These are phyloP conservation scores for Phialemonium atrogriseum DNA, from an alignment of 2,329 filamentous ascomycete species.

Conservation along the genomic window DNA sequence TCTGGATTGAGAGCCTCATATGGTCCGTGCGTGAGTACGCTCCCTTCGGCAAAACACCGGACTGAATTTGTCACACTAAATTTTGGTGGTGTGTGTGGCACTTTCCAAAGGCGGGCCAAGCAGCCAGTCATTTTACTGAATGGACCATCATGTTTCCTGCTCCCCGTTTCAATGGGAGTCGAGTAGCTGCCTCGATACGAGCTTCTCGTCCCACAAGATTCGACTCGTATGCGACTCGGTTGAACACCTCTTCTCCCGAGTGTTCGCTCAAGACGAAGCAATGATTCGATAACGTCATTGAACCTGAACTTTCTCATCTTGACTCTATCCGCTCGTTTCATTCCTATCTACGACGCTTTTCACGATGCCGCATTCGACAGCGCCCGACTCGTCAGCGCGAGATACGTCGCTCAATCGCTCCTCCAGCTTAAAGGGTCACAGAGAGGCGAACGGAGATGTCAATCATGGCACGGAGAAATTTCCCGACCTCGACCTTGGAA, in stretches of 20 bases:
- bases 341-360: not conserved
- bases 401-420: slow-evolving; percentile 23
- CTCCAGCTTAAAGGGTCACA: slow-evolving; percentile 18
- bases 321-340: slow-evolving; percentile 1
- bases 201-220: slow-evolving; percentile 2
- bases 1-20: too few species aligned
- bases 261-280: too few species aligned
- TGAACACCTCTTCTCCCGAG: not conserved
- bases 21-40: too few species aligned
- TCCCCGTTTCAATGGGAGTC: slow-evolving; percentile 1
- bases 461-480: slow-evolving; percentile 44
- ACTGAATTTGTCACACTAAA: too few species aligned
- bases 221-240: not conserved
- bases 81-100: too few species aligned
- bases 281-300: not conserved
- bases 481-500: slow-evolving; percentile 40
- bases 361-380: slow-evolving; percentile 32
- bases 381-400: slow-evolving; percentile 20
- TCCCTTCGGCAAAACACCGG: too few species aligned
- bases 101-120: too few species aligned
- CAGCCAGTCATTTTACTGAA: slow-evolving; percentile 1
- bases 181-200: not conserved
- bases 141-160: slow-evolving; percentile 1
- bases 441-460: slow-evolving; percentile 16
- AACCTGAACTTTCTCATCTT: too few species aligned